A percentile compares a stretch with the other conserved stretches of the same genome.
phyloP scores from a whole-genome alignment of 1,139 yeast species.

The Ogataea hybrid region DNA sequence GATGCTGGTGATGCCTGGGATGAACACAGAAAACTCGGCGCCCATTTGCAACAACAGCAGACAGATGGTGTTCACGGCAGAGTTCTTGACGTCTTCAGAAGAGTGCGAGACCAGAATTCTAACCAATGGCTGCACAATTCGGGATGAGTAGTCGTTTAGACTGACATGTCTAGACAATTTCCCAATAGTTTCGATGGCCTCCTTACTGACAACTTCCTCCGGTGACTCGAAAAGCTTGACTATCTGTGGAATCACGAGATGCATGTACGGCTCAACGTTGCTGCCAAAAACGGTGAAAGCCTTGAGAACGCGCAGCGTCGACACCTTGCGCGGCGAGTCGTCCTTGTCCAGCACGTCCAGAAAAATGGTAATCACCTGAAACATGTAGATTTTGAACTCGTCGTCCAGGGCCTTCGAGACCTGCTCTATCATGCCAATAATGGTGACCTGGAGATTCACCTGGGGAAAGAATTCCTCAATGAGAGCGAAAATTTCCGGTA shows the following conservation, averaged over 20 bases:
- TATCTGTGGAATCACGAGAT: conserved; percentile 79
- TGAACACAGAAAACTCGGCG: conserved; percentile 78
- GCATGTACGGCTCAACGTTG: conserved; percentile 85
- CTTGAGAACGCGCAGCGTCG: conserved; percentile 75
- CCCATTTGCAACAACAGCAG: conserved; percentile 79
- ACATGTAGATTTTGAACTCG: conserved; percentile 82
- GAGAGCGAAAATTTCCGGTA: conserved; percentile 72
- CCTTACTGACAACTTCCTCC: conserved; percentile 53
- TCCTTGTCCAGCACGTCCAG: conserved; percentile 80
- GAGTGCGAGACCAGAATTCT: conserved; percentile 57
- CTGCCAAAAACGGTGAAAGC: conserved; percentile 89
- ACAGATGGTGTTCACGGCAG: conserved; percentile 71
- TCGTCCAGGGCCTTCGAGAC: conserved; percentile 86
- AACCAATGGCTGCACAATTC: conserved; percentile 83
- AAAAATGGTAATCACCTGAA: conserved; percentile 73
- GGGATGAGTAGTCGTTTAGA: conserved; percentile 84
- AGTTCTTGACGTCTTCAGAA: conserved; percentile 52
- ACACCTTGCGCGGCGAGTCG: conserved; percentile 56
- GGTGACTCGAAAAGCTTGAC: conserved; percentile 74
- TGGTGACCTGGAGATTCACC: conserved; percentile 70
- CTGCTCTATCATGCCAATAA: conserved; percentile 78
- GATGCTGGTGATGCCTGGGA: conserved; percentile 80
- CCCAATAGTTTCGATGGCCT: conserved; percentile 85
- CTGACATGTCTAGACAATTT: conserved; percentile 72
- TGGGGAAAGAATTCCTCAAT: conserved; percentile 73